Base-by-base conservation (phyloP, 306 rosid genomes). In the Glycine tomentella region DNA sequence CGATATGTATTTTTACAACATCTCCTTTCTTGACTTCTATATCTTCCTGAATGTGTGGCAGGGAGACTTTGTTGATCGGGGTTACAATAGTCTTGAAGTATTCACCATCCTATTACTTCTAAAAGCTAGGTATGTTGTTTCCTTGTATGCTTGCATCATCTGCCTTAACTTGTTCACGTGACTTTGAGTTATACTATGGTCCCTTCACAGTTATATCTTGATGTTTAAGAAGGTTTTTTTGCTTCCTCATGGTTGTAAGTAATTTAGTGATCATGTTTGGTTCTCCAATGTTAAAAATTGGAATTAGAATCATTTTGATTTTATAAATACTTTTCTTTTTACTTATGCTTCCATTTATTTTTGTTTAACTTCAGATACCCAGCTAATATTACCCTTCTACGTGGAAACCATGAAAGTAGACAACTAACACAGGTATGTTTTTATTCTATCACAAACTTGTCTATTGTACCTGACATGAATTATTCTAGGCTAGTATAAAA, bases 61-160 rank as follows among this genome's bases (percentile, higher is more conserved):
- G 98, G 98, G 98, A 6, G 98, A 94, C 84, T 94, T 94, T 92
- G 97, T 94, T 36, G 98, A 94, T 87, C 90, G 98, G 51, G 98
- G 98, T 67, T 94, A 94, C 91, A 94, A 94, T 85, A 94, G 97
- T 90, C 95, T 92, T 62, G 98, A 94, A 87, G 98, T 94, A 63
- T 94, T 94, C 90, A 92, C 97, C 20, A 92, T 94, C 80, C 98
- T 94, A 74, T 86, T 94, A 86, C 95, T 94, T 88, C 98, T 94
- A 46, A 94, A 94, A 85, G 98, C 98, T 67, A 92, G 98, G 98
- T 94, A 89, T 72, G 64, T 63, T 33, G 38, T 42, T 68, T 50
- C 78, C 42, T 69, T 74, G 61, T 58, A 31, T 72, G 76, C 50
- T 83, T 50, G 13, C 16, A 15, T 46, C 71, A 15, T 46, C 71